Evolutionary conservation across 202 grass and related monocot species (phyloP), one percentile per base, ranked within the genome.

Genomic region (Zizania palustris): DNA sequence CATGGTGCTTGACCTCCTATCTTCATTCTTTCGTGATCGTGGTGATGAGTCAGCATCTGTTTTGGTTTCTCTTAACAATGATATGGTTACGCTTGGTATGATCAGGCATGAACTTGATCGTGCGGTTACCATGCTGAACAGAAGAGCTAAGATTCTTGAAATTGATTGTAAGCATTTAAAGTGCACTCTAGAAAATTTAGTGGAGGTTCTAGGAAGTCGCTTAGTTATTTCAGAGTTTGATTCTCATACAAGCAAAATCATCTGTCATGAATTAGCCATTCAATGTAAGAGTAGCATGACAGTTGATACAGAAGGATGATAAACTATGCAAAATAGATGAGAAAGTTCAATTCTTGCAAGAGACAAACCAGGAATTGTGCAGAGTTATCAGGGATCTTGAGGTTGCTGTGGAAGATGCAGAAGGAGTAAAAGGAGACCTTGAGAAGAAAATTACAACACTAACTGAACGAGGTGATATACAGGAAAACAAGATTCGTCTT

Each of bases 151-250:
- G 34, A 34, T 54, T 37, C 73, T 91, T 33, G 56, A 75, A 69
- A 62, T 63, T 72, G 81, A 91, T 64, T 87, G 78, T 56, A 46
- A 56, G 60, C 74, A 73, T 55, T 71, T 91, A 39, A 82, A 69
- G 49, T 63, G 67, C 19, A 85, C 53, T 56, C 33, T 86, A 57
- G 67, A 49, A 9, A 79, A 74, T 40, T 50, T 86, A 63, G 76
- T 75, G 63, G 77, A 81, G 33, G 77, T 73, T 68, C 58, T 91
- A 19, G 78, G 39, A 53, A 83, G 38, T 70, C 38, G 61, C 68
- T 65, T 88, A 61, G 72, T 91, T 14, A 71, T 84, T 65, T 87
- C 79, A 79, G 84, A 88, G 35, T 82, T 91, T 64, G 80, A 87
- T 82, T 35, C 81, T 46, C 75, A 82, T 45, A 51, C 73, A 72